Base-by-base conservation (phyloP, 2,329 filamentous ascomycete genomes). In the Hypoxylon rubiginosum region DNA sequence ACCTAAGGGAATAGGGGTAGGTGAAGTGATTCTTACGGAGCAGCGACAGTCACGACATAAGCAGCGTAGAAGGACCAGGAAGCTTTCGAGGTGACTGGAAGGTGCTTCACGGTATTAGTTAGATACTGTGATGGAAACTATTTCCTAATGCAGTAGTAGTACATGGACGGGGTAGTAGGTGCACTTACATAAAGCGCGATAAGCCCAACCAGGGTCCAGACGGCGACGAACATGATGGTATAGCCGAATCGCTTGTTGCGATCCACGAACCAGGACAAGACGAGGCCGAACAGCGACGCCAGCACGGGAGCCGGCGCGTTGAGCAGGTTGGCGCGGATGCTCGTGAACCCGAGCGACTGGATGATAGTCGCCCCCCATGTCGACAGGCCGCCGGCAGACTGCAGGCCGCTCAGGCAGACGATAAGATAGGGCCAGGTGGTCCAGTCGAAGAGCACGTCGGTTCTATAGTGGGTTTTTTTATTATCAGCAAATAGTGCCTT, bases 41-140 rank as follows among this genome's bases (percentile, higher is more conserved):
- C 58, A 24, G 67, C 65, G 19, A 62, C 53, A 7, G 69, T 71
- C 24, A 71, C 65, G 21, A 70, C 49, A 36, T 70, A 71, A 21
- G 67, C 69, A 7, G 69, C 69, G 36, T 71, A 71, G 30, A 72
- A 72, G 3, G 70, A 70, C 68, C 70, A 70, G 17, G 70, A 70
- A 24, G 66, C 66, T 28, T 69, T 39, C 8, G 68, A 65, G 39
- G 58, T 66, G 39, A 72, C 64, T 7, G 66, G 68, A 2, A 72
- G 62, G 19, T 67, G 55, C 67, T 69, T 55, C 36, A 28, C 30
- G 19, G 8, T 17, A 39, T 67, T 43, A 71, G 58, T 41, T 24
- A 19, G 3, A 30, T 36, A 21, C 13, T 1, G 17, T n/a, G n/a
- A n/a, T n/a, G n/a, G n/a, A n/a, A n/a, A n/a, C n/a, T n/a, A n/a